Percentiles rank a stretch among this genome's conserved stretches.
Evolutionary conservation across 306 rosid genomes (phyloP).

Genomic region (Erythrophleum fordii): DNA sequence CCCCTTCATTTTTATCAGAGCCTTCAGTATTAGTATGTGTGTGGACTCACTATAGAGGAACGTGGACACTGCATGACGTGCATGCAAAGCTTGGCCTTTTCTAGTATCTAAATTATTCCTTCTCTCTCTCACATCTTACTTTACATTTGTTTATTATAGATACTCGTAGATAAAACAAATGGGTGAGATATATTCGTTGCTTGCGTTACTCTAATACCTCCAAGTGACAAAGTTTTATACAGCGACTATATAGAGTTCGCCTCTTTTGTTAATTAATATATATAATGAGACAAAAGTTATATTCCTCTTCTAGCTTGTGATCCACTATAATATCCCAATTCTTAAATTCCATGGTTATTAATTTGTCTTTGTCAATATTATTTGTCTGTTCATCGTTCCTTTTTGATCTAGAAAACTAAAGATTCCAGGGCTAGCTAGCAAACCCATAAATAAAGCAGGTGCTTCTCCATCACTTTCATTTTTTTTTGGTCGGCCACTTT

Average conservation of each 20-base stretch:
- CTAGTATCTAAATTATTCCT: slow-evolving; percentile 10
- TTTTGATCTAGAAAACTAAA: slow-evolving; percentile 42
- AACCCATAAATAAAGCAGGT: slow-evolving; percentile 40
- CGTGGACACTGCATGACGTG: slow-evolving; percentile 68
- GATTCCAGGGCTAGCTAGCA: slow-evolving; percentile 43
- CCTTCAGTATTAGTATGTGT: no score
- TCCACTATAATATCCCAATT: background rate
- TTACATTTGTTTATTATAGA: slow-evolving; percentile 36
- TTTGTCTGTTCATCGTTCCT: slow-evolving; percentile 12
- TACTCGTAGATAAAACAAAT: slow-evolving; percentile 36
- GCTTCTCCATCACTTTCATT: slow-evolving; percentile 52
- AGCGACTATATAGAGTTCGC: background rate
- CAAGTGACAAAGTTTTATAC: slow-evolving; percentile 36
- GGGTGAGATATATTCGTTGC: slow-evolving; percentile 87
- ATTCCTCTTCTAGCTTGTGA: background rate
- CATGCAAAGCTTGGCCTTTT: slow-evolving; percentile 61
- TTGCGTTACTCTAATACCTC: slow-evolving; percentile 61
- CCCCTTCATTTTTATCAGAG: background rate
- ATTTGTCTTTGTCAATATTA: slow-evolving; percentile 15
- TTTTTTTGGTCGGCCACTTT: slow-evolving; percentile 56
- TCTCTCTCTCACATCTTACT: slow-evolving; percentile 36
- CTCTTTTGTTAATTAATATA: background rate
- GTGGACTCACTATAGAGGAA: slow-evolving; percentile 31
- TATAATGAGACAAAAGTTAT: slow-evolving; percentile 72
- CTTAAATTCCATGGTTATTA: slow-evolving; percentile 19